Percentiles rank a stretch among this genome's conserved stretches.
These are phyloP conservation scores for Fraxinus paxiana DNA, from an alignment of 305 asterid genomes.

Conservation along the genomic window DNA sequence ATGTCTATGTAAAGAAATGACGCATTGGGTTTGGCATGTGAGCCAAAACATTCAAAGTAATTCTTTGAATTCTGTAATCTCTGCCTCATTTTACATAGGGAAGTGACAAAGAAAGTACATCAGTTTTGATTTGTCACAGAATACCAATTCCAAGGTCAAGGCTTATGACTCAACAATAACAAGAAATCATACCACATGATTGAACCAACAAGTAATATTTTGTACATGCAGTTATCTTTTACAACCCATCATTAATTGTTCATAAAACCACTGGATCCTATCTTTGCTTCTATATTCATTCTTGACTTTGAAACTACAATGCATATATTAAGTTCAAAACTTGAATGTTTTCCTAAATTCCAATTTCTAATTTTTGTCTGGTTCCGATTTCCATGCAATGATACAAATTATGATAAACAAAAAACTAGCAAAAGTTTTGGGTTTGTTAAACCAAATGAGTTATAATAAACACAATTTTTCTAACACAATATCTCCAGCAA, in stretches of 20 bases:
- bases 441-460: neutral
- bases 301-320: neutral
- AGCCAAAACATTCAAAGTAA: no score
- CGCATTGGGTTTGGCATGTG: no score
- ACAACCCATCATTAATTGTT: neutral
- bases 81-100: neutral
- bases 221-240: neutral
- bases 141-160: neutral
- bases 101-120: neutral
- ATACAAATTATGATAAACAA: neutral
- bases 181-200: neutral
- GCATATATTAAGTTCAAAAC: neutral
- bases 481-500: neutral
- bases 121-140: neutral
- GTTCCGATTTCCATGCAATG: neutral
- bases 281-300: neutral
- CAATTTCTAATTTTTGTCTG: neutral
- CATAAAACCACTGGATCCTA: neutral
- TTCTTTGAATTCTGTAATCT: no score
- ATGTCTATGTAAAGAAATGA: no score
- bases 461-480: neutral
- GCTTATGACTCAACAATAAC: neutral
- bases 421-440: neutral
- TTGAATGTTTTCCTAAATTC: neutral
- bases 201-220: neutral